Base-by-base conservation (phyloP, 352 stramenopile species). In the Phytophthora cryptogea region DNA sequence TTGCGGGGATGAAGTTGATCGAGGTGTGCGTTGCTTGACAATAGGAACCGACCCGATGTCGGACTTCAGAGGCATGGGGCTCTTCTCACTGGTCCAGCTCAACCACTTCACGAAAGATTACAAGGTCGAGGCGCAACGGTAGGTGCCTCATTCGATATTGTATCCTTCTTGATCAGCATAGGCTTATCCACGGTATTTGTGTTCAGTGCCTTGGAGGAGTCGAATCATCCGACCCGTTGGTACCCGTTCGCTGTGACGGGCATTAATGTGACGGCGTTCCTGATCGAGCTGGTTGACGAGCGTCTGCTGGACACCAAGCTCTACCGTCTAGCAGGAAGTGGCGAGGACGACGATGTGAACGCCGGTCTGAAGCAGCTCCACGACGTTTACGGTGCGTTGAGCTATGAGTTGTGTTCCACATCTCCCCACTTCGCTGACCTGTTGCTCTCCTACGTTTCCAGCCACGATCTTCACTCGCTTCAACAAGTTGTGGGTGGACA, bases 201-300 rank as follows among this genome's bases (percentile, higher is more conserved):
- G n/a, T 51, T 10, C 39, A 95, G 86, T 26, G 83, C 83, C 0
- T 57, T 95, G 33, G 76, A 80, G 9, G 84, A 95, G 53, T 93
- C 86, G 13, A 94, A 92, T 50, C 86, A 95, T 48, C 86, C 80
- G 32, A 92, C 81, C 23, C 76, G 83, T 11, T 95, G 86, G 86
- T 95, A 95, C 52, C 86, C 86, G 33, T 95, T 95, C 49, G 78
- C 84, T 7, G 81, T 93, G 8, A 94, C 86, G 4, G 86, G 86
- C 16, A 95, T 95, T 70, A 95, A 95, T 60, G 83, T 95, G 57
- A 95, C 86, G 2, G 75, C 75, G 8, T 95, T 95, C 55, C 54
- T 95, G 41, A 70, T 88, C 13, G 86, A 94, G 20, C 55, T 95
- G 28, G 72, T 94, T 4, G 70, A 74, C 13, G 84, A 94, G 52